Base-by-base conservation (phyloP, 1,139 yeast genomes). In the Zygosaccharomyces pseudobailii region DNA sequence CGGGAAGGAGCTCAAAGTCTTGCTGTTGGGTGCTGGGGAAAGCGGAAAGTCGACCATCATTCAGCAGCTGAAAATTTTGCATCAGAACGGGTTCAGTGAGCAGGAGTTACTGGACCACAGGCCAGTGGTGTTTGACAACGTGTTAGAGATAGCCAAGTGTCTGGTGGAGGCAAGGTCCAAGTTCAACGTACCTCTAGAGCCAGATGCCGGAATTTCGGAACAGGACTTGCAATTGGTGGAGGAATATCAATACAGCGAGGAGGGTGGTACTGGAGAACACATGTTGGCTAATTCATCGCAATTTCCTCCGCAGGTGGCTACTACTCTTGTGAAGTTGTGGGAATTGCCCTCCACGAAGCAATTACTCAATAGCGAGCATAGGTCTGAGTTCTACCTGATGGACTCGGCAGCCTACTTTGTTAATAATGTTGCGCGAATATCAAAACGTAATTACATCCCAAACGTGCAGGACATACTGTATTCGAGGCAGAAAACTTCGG, bases 401-500 rank as follows among this genome's bases (percentile, higher is more conserved):
- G 97, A 90, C 65, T 87, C 95, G 5, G 90, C 96, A 0, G 74
- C 76, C 46, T 90, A 90, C 65, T 88, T 89, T 63, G 77, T 88
- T 58, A 76, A 80, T 31, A 83, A 83, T 59, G 67, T 88, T 40
- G 74, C 73, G 31, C 73, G 96, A 55, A 83, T 89, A 42, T 70
- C 83, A 3, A 64, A 71, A 21, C 73, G 76, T 1, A 75, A 77
- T 49, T 89, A 86, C 64, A 62, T 82, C 17, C 97, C 97, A 2
- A 76, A 78, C 21, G 84, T 79, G 22, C 78, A 81, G 44, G 97
- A 89, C 68, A 81, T 89, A 37, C 74, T 89, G 54, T 76, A 95
- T 55, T 88, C 96, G 8, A 82, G 97, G 70, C 87, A 87, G 63
- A 89, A 87, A 70, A 89, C 97, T 0, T 85, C 95, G 0, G 97